These are phyloP conservation scores for Trichoderma koningii DNA, from an alignment of 2,329 filamentous ascomycete genomes.

Conservation along the genomic window DNA sequence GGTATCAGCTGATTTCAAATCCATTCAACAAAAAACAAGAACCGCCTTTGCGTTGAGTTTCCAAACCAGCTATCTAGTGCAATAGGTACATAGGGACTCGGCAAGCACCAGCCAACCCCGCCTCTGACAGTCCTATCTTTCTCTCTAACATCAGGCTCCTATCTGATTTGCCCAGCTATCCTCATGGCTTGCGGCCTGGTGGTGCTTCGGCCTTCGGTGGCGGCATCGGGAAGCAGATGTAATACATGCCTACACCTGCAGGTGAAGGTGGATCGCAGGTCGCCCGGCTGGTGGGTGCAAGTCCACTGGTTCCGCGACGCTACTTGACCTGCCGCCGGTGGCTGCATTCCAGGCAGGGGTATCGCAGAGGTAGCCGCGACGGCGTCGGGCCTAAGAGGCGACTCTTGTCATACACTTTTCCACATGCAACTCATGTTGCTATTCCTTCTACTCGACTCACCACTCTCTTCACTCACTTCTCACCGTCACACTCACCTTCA, in stretches of 20 bases:
- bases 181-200: too few species aligned
- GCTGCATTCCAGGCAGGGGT: slow-evolving; percentile 11
- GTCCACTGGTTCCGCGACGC: slow-evolving; percentile 3
- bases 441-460: background rate
- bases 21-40: background rate
- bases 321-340: slow-evolving; percentile 2
- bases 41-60: background rate
- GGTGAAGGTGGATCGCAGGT: slow-evolving; percentile 5
- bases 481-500: too few species aligned
- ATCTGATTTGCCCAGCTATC: background rate
- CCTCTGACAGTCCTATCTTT: too few species aligned
- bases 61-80: background rate
- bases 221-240: too few species aligned
- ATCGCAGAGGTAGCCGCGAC: slow-evolving; percentile 9
- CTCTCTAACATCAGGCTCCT: too few species aligned
- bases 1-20: slow-evolving; percentile 1
- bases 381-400: background rate
- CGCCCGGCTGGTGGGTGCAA: slow-evolving; percentile 7
- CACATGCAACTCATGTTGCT: too few species aligned
- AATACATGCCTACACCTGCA: too few species aligned
- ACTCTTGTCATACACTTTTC: background rate
- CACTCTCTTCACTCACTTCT: too few species aligned
- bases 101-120: too few species aligned
- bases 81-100: too few species aligned
- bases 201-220: background rate